These are phyloP conservation scores for Leucocoprinus leucothites DNA, from an alignment of 768 basidiomycete species.

Conservation along the genomic window DNA sequence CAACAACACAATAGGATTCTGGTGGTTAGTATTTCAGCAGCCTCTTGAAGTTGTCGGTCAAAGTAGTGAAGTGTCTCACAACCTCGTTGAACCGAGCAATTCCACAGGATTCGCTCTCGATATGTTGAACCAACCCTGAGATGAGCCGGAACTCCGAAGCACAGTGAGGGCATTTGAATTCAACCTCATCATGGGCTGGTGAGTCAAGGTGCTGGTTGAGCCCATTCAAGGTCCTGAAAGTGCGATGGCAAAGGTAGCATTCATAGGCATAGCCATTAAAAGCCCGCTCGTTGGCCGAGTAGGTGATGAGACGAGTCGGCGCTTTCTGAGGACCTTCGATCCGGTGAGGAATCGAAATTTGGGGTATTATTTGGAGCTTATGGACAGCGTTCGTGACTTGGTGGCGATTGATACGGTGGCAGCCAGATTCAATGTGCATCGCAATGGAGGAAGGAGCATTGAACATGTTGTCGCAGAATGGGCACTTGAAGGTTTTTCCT, in stretches of 20 bases:
- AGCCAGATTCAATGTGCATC: constrained; percentile 61
- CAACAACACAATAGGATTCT: neutral
- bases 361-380: constrained; percentile 46
- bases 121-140: constrained; percentile 60
- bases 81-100: constrained; percentile 45
- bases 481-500: constrained; percentile 29
- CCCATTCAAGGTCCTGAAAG: constrained; percentile 33
- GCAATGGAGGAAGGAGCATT: constrained; percentile 47
- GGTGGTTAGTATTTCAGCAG: constrained; percentile 8
- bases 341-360: constrained; percentile 49
- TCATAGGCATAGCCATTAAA: constrained; percentile 54
- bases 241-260: constrained; percentile 58
- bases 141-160: constrained; percentile 41
- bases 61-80: constrained; percentile 18
- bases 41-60: constrained; percentile 11
- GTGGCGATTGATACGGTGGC: constrained; percentile 44
- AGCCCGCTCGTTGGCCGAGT: constrained; percentile 29
- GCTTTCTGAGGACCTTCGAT: constrained; percentile 30
- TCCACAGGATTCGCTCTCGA: constrained; percentile 62
- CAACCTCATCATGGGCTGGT: constrained; percentile 50
- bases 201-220: constrained; percentile 67
- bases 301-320: constrained; percentile 18
- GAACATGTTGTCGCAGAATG: constrained; percentile 38
- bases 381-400: constrained; percentile 44
- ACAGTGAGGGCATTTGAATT: constrained; percentile 59